A percentile compares a stretch with the other conserved stretches of the same genome.
Conservation (phyloP, 2,329 filamentous ascomycete species). For the Calonectria hongkongensis region DNA sequence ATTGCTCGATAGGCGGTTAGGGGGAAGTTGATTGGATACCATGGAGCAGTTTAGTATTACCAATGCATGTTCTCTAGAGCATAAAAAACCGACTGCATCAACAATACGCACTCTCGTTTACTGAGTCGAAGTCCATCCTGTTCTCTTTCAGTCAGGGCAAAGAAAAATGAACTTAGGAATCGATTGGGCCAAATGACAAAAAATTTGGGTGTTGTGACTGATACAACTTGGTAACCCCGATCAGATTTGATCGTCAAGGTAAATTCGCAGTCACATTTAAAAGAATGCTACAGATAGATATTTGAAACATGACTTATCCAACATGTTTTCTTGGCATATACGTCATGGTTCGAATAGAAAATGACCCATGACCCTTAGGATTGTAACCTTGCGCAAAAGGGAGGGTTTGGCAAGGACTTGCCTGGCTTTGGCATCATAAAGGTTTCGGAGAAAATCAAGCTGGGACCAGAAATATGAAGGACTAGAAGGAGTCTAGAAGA, state of each 20-base stretch:
- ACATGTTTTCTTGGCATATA: neutral
- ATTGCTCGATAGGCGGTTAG: too few relatives aligned
- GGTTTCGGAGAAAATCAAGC: neutral
- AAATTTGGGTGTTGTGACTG: neutral
- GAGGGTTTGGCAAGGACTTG: neutral
- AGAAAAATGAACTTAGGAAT: too few relatives aligned
- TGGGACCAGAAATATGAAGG: neutral
- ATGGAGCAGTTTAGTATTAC: too few relatives aligned
- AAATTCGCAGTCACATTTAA: neutral
- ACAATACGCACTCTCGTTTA: too few relatives aligned
- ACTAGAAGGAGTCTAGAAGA: slow-evolving; percentile 16
- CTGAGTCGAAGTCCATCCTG: too few relatives aligned
- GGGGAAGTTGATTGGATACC: neutral
- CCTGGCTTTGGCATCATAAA: neutral
- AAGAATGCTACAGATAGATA: neutral
- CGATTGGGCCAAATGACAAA: neutral
- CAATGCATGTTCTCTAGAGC: too few relatives aligned
- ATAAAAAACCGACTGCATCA: too few relatives aligned
- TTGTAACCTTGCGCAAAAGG: neutral
- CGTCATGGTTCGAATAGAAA: neutral
- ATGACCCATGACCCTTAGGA: too few relatives aligned
- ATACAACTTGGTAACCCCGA: neutral
- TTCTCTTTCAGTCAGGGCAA: too few relatives aligned
- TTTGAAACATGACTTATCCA: neutral
- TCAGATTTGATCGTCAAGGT: neutral